Percentiles rank a stretch among this genome's conserved stretches.
Evolutionary conservation across 345 rosid genomes (phyloP).

Genomic region (Lepidium aucheri): DNA sequence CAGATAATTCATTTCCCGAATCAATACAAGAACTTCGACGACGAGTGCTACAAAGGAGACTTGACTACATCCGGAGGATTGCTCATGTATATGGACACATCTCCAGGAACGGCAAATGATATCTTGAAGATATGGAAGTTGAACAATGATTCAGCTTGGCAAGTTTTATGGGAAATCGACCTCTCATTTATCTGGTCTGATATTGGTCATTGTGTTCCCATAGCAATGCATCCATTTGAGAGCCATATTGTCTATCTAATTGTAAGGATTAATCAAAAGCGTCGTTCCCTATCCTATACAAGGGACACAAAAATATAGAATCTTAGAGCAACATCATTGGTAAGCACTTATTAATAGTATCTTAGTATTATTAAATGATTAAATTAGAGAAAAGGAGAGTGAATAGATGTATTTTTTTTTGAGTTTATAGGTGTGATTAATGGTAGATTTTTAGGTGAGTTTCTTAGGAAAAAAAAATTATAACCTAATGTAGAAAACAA

Average conservation of each 20-base stretch:
- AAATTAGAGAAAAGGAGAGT: too few relatives aligned
- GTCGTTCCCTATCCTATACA: background rate
- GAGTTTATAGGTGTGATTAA: too few relatives aligned
- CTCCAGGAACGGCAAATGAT: background rate
- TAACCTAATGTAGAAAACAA: too few relatives aligned
- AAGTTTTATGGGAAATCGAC: background rate
- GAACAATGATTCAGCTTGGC: background rate
- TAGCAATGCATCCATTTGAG: background rate
- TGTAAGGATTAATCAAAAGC: background rate
- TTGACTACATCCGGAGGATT: background rate
- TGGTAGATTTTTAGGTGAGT: too few relatives aligned
- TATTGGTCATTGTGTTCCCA: background rate
- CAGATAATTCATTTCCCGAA: background rate
- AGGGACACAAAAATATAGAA: background rate
- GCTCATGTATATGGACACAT: background rate
- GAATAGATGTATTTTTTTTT: too few relatives aligned
- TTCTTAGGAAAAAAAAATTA: too few relatives aligned
- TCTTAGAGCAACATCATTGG: too few relatives aligned
- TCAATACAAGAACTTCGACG: background rate
- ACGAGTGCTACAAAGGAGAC: background rate
- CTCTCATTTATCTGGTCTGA: background rate
- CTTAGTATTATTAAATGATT: too few relatives aligned
- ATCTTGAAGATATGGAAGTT: background rate
- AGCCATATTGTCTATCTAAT: background rate
- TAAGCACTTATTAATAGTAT: too few relatives aligned